Percentiles rank a stretch among this genome's conserved stretches.
These are phyloP conservation scores for Hypoxylon sp. DNA, from an alignment of 2,329 filamentous ascomycete genomes.

Conservation along the genomic window DNA sequence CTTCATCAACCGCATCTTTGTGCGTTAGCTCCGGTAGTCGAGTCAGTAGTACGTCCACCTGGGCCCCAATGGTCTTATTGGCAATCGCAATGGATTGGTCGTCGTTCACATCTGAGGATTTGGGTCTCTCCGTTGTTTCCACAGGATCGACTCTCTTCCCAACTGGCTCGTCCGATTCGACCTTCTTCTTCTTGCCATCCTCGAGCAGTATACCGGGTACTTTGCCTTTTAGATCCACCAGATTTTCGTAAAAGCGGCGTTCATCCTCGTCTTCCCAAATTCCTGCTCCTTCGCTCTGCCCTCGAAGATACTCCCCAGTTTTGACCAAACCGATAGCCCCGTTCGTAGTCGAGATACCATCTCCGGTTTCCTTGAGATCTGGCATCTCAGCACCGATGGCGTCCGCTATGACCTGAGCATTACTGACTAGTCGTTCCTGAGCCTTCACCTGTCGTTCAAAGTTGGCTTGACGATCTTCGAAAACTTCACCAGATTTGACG, in stretches of 20 bases:
- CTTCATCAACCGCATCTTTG: conserved; percentile 91
- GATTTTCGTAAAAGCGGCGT: conserved; percentile 95
- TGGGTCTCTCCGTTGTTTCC: conserved; percentile 63
- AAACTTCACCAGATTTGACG: conserved; percentile 97
- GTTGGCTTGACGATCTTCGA: conserved; percentile 95
- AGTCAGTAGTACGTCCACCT: conserved; percentile 90
- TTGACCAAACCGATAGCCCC: conserved; percentile 93
- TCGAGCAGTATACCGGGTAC: conserved; percentile 94
- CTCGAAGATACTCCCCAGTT: conserved; percentile 90
- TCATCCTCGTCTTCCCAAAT: conserved; percentile 99
- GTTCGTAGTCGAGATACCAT: conserved; percentile 72
- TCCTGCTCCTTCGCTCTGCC: conserved; percentile 88
- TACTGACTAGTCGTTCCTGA: conserved; percentile 89
- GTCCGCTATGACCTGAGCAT: conserved; percentile 92
- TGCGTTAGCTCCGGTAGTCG: conserved; percentile 91
- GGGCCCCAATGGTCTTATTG: conserved; percentile 97
- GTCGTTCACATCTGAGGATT: conserved; percentile 68
- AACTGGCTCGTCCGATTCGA: conserved; percentile 82
- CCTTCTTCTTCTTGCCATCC: conserved; percentile 93
- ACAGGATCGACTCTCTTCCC: conserved; percentile 76
- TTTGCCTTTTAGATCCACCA: conserved; percentile 94
- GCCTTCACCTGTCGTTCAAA: conserved; percentile 94
- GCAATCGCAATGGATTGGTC: conserved; percentile 94
- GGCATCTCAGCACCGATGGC: conserved; percentile 93
- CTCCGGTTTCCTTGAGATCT: conserved; percentile 85